Conservation (phyloP, 176 grass and related monocot genomes). For the Areca catechu region DNA sequence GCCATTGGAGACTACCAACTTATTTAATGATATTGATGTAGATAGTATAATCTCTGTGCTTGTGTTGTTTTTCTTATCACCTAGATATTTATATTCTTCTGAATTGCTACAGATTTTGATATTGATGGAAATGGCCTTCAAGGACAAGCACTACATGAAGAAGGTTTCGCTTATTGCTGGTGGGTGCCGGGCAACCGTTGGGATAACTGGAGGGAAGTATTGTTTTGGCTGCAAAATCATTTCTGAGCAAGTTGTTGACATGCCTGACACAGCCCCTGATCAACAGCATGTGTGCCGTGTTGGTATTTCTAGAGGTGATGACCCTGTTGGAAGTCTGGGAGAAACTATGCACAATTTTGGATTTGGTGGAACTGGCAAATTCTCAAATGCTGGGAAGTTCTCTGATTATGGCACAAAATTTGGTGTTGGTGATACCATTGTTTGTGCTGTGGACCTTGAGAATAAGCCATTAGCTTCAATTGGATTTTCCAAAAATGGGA, state of each 20-base stretch:
- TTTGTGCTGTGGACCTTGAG: slow-evolving; percentile 54
- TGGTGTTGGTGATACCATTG: slow-evolving; percentile 45
- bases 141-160: slow-evolving; percentile 36
- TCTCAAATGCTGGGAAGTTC: slow-evolving; percentile 39
- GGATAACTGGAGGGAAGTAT: slow-evolving; percentile 36
- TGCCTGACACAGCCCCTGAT: slow-evolving; percentile 32
- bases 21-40: too few species aligned
- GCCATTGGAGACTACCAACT: too few species aligned
- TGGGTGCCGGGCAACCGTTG: slow-evolving; percentile 52
- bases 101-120: slow-evolving; percentile 37
- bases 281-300: slow-evolving; percentile 53
- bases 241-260: slow-evolving; percentile 43
- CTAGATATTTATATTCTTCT: slow-evolving; percentile 23
- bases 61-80: slow-evolving; percentile 1
- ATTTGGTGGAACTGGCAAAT: slow-evolving; percentile 53
- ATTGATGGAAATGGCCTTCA: slow-evolving; percentile 26
- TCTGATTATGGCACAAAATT: slow-evolving; percentile 34
- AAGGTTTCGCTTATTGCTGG: slow-evolving; percentile 66
- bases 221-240: slow-evolving; percentile 55
- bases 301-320: slow-evolving; percentile 37
- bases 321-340: slow-evolving; percentile 40
- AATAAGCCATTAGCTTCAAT: slow-evolving; percentile 37
- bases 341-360: slow-evolving; percentile 47
- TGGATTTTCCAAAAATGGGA: slow-evolving; percentile 46
- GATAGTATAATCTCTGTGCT: too few species aligned